phyloP scores from a whole-genome alignment of 2,329 filamentous ascomycete species.

The Venturia aucupariae region DNA sequence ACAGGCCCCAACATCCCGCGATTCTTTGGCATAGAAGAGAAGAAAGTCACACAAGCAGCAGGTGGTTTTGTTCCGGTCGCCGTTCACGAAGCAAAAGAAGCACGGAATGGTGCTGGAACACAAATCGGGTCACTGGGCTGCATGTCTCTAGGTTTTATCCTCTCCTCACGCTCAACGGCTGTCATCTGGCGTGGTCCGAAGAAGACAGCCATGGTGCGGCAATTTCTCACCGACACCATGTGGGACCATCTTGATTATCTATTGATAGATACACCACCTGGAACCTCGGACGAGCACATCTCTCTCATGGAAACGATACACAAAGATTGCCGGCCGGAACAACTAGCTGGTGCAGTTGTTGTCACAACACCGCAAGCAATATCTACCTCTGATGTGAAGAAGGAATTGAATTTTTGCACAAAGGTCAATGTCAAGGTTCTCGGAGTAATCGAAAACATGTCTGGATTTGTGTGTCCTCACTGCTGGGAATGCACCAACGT shows the following conservation, averaged over 20 bases:
- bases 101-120: constrained; percentile 17
- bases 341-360: constrained; percentile 79
- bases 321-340: constrained; percentile 39
- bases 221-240: constrained; percentile 80
- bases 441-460: constrained; percentile 96
- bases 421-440: constrained; percentile 74
- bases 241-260: constrained; percentile 65
- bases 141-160: constrained; percentile 89
- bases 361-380: constrained; percentile 96
- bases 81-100: constrained; percentile 53
- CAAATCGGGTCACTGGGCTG: constrained; percentile 60
- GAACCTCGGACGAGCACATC: constrained; percentile 95
- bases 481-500: constrained; percentile 81
- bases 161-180: constrained; percentile 74
- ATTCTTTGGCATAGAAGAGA: constrained; percentile 80
- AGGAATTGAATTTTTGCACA: constrained; percentile 85
- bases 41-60: constrained; percentile 84
- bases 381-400: constrained; percentile 84
- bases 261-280: constrained; percentile 90
- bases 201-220: constrained; percentile 97
- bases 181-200: constrained; percentile 98
- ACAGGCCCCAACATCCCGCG: constrained; percentile 95
- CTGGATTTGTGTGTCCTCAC: constrained; percentile 72
- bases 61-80: constrained; percentile 87
- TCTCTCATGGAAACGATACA: constrained; percentile 49